phyloP scores from a whole-genome alignment of 2,329 filamentous ascomycete species.

The Neoarthrinium moseri region DNA sequence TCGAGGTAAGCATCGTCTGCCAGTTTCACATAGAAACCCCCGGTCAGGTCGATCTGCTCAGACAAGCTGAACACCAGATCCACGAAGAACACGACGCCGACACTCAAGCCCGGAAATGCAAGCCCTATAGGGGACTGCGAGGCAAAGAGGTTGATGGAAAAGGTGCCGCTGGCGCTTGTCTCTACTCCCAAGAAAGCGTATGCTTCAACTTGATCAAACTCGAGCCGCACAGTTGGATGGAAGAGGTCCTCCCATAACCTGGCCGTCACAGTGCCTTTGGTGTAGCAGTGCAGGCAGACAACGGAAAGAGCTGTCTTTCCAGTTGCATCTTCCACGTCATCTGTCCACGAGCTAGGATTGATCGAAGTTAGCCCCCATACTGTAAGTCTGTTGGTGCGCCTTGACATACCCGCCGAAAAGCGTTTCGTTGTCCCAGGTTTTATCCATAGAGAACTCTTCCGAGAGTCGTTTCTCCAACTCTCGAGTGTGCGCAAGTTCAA shows the following conservation, averaged over 20 bases:
- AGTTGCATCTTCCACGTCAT: background rate
- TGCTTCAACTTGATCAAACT: conserved; percentile 45
- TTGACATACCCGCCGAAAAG: conserved; percentile 8
- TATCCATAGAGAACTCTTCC: conserved; percentile 6
- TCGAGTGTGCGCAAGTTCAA: conserved; percentile 6
- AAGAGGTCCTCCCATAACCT: conserved; percentile 32
- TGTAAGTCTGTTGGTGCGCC: background rate
- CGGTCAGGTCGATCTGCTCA: conserved; percentile 44
- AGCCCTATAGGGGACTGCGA: conserved; percentile 40
- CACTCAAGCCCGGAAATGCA: conserved; percentile 32
- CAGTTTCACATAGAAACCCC: conserved; percentile 46
- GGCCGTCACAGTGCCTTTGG: conserved; percentile 39
- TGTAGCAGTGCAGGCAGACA: conserved; percentile 42
- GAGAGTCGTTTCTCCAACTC: conserved; percentile 4
- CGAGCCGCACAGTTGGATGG: conserved; percentile 34
- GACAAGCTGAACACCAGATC: conserved; percentile 46
- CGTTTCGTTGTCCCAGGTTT: conserved; percentile 4
- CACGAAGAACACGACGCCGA: conserved; percentile 44
- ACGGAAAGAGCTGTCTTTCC: conserved; percentile 18
- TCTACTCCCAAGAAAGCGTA: conserved; percentile 43
- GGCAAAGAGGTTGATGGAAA: conserved; percentile 44
- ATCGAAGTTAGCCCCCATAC: background rate
- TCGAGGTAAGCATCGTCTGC: conserved; percentile 38
- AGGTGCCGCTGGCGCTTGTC: conserved; percentile 37
- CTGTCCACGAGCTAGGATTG: background rate